Conservation (phyloP, 495 filamentous ascomycete species). For the Jackrogersella minutella region DNA sequence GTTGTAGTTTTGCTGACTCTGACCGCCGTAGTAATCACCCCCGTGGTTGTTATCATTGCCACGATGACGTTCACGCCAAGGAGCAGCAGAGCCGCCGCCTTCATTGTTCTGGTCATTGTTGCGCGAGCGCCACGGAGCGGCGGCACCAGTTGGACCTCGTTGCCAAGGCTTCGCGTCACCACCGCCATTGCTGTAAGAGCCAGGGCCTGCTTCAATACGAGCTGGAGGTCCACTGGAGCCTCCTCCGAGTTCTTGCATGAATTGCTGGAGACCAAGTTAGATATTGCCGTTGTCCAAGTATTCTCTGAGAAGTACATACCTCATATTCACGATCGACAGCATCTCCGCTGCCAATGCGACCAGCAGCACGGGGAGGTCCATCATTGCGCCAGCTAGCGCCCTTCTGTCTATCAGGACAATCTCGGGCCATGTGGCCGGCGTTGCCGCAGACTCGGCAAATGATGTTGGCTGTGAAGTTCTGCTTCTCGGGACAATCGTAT, state of each 20-base stretch:
- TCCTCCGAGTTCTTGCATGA: conserved; percentile 96
- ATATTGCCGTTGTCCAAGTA: conserved; percentile 41
- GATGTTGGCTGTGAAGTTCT: conserved; percentile 97
- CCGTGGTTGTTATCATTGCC: conserved; percentile 49
- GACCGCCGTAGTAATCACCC: conserved; percentile 60
- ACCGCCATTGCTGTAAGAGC: conserved; percentile 57
- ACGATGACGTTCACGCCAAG: conserved; percentile 61
- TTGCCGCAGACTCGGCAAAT: conserved; percentile 99
- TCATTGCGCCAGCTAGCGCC: conserved; percentile 92
- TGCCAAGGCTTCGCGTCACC: conserved; percentile 85
- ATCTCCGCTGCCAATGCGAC: conserved; percentile 79
- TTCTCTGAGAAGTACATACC: conserved; percentile 60
- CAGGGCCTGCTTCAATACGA: conserved; percentile 87
- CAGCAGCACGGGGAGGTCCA: conserved; percentile 59
- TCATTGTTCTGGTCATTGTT: conserved; percentile 54
- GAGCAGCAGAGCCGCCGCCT: conserved; percentile 50
- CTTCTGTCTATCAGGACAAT: conserved; percentile 91
- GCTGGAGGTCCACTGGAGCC: conserved; percentile 73
- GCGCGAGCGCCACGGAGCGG: conserved; percentile 76
- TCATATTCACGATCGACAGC: conserved; percentile 94
- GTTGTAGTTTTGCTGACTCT: conserved; percentile 52
- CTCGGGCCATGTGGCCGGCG: conserved; percentile 89
- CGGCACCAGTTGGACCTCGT: conserved; percentile 83
- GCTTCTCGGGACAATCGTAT: conserved; percentile 97
- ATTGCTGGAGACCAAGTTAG: conserved; percentile 67